Percentiles rank a stretch among this genome's conserved stretches.
Conservation (phyloP, 2,329 filamentous ascomycete genomes). For the Cladophialophora chaetospira region DNA sequence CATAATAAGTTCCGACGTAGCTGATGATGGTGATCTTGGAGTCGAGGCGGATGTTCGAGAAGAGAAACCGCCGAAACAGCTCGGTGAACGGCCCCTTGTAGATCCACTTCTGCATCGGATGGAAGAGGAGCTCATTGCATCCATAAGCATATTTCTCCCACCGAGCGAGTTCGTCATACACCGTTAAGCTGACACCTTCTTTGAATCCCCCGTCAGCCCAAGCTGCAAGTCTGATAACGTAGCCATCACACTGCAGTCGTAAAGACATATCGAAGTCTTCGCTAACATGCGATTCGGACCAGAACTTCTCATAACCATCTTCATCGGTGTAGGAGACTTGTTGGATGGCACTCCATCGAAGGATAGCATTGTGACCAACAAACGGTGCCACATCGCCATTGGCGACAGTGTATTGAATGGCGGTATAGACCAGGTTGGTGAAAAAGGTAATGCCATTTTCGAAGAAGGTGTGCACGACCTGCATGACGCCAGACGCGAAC, state of each 20-base stretch:
- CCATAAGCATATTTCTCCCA: slow-evolving; percentile 89
- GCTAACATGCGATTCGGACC: slow-evolving; percentile 74
- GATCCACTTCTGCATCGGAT: slow-evolving; percentile 73
- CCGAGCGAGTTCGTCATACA: slow-evolving; percentile 79
- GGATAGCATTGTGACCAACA: slow-evolving; percentile 75
- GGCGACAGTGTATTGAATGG: slow-evolving; percentile 69
- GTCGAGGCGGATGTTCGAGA: slow-evolving; percentile 60
- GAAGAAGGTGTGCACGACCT: slow-evolving; percentile 71
- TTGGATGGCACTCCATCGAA: slow-evolving; percentile 69
- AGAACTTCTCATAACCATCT: slow-evolving; percentile 58
- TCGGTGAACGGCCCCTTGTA: slow-evolving; percentile 76
- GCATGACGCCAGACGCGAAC: slow-evolving; percentile 74
- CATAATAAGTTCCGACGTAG: slow-evolving; percentile 72
- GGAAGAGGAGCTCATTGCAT: slow-evolving; percentile 79
- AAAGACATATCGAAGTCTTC: slow-evolving; percentile 78
- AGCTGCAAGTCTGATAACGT: slow-evolving; percentile 67
- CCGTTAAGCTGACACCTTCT: slow-evolving; percentile 79
- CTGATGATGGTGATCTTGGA: slow-evolving; percentile 72
- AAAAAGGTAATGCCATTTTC: slow-evolving; percentile 79
- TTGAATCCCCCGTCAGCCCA: slow-evolving; percentile 72
- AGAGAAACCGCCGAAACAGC: slow-evolving; percentile 73
- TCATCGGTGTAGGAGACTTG: slow-evolving; percentile 56
- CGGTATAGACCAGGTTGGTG: slow-evolving; percentile 74
- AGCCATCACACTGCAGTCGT: slow-evolving; percentile 68
- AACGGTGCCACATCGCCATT: slow-evolving; percentile 74